Evolutionary conservation across 257 asterid species (phyloP), one percentile per base, ranked within the genome.

Genomic region (Petunia secreta): DNA sequence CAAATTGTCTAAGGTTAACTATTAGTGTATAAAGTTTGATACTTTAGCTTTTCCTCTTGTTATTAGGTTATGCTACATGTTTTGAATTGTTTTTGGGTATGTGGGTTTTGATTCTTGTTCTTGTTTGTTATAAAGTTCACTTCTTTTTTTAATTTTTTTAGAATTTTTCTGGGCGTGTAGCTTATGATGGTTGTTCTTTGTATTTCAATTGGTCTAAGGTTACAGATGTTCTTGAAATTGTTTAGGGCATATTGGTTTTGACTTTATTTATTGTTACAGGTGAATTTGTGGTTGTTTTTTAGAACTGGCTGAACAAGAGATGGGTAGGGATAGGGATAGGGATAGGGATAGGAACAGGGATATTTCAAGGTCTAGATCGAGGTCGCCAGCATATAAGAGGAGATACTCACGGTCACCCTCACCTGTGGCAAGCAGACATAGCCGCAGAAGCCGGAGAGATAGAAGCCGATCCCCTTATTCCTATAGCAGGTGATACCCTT

Each of bases 401-500:
- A 92, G 97, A 85, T 86, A 92, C 87, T 92, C 98, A 14, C 95
- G 89, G 41, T 89, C 98, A 6, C 98, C 94, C 80, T 92, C 98
- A 63, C 98, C 97, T 85, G 91, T 86, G 84, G 88, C 77, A 41
- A 86, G 81, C 69, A 88, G 94, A 89, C 82, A 88, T 82, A 89
- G 91, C 79, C 95, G 94, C 85, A 92, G 97, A 86, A 94, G 90
- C 88, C 87, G 96, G 86, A 89, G 98, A 80, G 95, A 94, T 52
- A 92, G 95, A 85, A 93, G 89, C 88, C 91, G 96, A 82, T 92
- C 98, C 81, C 98, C 97, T 84, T 88, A 89, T 90, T 88, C 93
- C 66, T 14, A 83, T 80, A 96, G 94, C 94, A 96, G 99, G 99
- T 96, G 95, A 88, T 96, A 94, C 96, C 95, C 89, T 88, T 88